phyloP scores from a whole-genome alignment of 2,329 filamentous ascomycete genomes.

The Elsinoe necatrix region DNA sequence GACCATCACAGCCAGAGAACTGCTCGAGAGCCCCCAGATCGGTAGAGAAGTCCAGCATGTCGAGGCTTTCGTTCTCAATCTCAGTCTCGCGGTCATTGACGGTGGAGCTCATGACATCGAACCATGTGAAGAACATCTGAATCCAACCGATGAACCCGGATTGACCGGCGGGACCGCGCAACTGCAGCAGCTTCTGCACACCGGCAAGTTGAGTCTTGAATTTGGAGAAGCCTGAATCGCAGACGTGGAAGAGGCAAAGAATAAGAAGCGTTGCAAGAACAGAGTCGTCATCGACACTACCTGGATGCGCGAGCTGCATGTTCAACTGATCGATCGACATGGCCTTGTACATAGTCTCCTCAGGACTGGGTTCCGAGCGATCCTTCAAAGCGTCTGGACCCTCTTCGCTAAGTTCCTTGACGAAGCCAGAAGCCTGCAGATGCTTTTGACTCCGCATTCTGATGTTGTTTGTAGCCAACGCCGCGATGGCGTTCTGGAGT shows the following conservation, averaged over 20 bases:
- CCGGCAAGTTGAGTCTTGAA: constrained; percentile 91
- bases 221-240: constrained; percentile 83
- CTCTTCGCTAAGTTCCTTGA: constrained; percentile 30
- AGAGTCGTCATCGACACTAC: constrained; percentile 71
- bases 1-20: constrained; percentile 75
- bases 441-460: constrained; percentile 69
- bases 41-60: constrained; percentile 54
- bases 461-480: constrained; percentile 78
- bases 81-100: constrained; percentile 89
- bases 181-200: constrained; percentile 77
- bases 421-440: constrained; percentile 27
- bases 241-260: constrained; percentile 86
- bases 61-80: constrained; percentile 54
- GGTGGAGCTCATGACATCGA: constrained; percentile 83
- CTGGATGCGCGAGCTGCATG: constrained; percentile 67
- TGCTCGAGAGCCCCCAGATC: constrained; percentile 73
- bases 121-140: constrained; percentile 86
- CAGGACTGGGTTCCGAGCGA: constrained; percentile 52
- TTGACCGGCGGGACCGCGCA: constrained; percentile 57
- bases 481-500: constrained; percentile 87
- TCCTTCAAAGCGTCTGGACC: constrained; percentile 23
- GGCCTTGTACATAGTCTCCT: constrained; percentile 77
- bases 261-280: constrained; percentile 80
- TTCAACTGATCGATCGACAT: constrained; percentile 79
- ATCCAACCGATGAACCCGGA: constrained; percentile 74